Evolutionary conservation across 306 rosid genomes (phyloP).

Genomic region (Begonia masoniana): DNA sequence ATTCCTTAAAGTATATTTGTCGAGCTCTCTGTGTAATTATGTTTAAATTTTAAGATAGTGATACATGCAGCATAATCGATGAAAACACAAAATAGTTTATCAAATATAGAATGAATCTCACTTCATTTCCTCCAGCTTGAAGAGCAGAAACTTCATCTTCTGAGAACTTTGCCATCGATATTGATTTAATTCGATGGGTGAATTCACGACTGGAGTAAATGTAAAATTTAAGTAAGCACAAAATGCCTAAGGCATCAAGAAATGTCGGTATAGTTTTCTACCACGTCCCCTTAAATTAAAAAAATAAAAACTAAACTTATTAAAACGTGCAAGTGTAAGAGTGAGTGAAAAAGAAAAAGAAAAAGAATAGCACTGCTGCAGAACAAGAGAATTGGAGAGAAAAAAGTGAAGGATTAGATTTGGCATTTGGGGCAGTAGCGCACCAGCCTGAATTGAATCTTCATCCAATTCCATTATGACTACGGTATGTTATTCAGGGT

Average conservation of each 20-base stretch:
- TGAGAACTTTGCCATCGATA: constrained; percentile 72
- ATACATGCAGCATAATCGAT: neutral
- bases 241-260: neutral
- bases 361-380: no score
- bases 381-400: no score
- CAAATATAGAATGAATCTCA: constrained; percentile 10
- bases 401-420: no score
- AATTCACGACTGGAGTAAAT: constrained; percentile 65
- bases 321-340: no score
- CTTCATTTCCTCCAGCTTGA: constrained; percentile 93
- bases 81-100: constrained; percentile 3
- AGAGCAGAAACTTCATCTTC: constrained; percentile 69
- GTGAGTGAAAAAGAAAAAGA: no score
- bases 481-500: no score
- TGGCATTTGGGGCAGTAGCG: no score
- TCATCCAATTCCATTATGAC: no score
- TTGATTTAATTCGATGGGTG: constrained; percentile 82
- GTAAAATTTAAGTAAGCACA: constrained; percentile 7
- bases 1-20: constrained; percentile 54
- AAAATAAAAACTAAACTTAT: no score
- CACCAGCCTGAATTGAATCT: no score
- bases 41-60: constrained; percentile 2
- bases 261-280: no score
- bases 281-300: no score
- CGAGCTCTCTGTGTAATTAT: constrained; percentile 48